Evolutionary conservation across 345 rosid species (phyloP).

Genomic region (Cardamine resedifolia): DNA sequence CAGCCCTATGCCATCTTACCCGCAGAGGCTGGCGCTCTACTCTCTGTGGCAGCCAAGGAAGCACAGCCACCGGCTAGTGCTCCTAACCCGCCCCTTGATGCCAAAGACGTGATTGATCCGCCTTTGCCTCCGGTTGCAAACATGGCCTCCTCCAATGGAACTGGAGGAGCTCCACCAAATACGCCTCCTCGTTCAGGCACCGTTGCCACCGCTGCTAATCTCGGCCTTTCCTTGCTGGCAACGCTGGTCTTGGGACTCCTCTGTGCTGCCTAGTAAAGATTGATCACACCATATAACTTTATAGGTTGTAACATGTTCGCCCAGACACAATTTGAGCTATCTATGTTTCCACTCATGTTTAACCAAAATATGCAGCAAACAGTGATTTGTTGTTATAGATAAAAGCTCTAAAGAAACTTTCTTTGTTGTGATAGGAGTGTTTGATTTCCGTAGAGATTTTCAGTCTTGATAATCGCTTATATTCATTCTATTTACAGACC

Average conservation of each 20-base stretch:
- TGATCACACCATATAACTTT: conserved; percentile 7
- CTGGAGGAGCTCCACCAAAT: conserved; percentile 18
- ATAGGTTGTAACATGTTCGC: conserved; percentile 20
- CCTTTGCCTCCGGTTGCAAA: conserved; percentile 63
- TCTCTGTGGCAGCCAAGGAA: conserved; percentile 19
- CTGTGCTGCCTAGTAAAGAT: conserved; percentile 1
- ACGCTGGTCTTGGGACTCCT: conserved; percentile 36
- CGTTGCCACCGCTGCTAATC: conserved; percentile 30
- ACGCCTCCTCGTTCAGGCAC: conserved; percentile 39
- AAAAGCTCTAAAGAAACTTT: conserved; percentile 21
- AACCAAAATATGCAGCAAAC: conserved; percentile 20
- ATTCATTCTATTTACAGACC: conserved; percentile 7
- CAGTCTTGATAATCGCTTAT: conserved; percentile 13
- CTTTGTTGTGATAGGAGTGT: conserved; percentile 14
- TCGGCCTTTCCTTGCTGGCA: conserved; percentile 42
- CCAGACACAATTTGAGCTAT: conserved; percentile 18
- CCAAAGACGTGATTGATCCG: conserved; percentile 60
- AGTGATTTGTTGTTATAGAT: conserved; percentile 19
- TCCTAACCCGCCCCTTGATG: conserved; percentile 48
- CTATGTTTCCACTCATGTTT: conserved; percentile 3
- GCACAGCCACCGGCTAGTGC: conserved; percentile 39
- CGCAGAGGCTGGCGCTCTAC: conserved; percentile 49
- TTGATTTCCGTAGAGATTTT: conserved; percentile 24
- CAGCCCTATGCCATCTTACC: conserved; percentile 49
- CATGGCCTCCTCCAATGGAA: neutral